Evolutionary conservation across 2,329 filamentous ascomycete species (phyloP).

Genomic region (Xylariaceae sp.): DNA sequence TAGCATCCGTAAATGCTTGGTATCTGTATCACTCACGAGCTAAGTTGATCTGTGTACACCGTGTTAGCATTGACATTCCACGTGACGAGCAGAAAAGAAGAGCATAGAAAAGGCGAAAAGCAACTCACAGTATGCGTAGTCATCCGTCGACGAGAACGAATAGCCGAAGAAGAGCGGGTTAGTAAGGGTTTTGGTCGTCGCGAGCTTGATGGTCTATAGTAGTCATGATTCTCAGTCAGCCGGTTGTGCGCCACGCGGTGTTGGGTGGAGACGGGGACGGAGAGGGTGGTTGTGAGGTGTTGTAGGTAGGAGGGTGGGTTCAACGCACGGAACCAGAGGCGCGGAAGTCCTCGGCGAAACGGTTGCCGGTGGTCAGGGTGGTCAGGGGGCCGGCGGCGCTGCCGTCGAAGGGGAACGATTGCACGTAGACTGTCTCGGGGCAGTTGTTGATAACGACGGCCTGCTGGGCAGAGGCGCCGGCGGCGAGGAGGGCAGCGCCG

Average conservation of each 20-base stretch:
- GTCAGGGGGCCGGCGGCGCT: slow-evolving; percentile 27
- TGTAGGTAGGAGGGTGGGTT: neutral
- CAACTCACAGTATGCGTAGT: slow-evolving; percentile 36
- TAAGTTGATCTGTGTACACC: slow-evolving; percentile 38
- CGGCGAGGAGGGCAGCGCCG: slow-evolving; percentile 28
- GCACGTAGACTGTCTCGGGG: slow-evolving; percentile 29
- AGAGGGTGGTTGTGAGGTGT: neutral
- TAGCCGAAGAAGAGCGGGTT: slow-evolving; percentile 39
- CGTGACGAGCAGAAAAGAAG: slow-evolving; percentile 3
- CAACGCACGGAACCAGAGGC: slow-evolving; percentile 32
- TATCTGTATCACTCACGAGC: slow-evolving; percentile 24
- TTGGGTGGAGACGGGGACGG: neutral
- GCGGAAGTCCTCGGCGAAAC: slow-evolving; percentile 32
- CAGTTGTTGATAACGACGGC: slow-evolving; percentile 34
- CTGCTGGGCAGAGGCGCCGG: slow-evolving; percentile 29
- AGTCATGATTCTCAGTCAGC: neutral
- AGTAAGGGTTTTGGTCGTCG: slow-evolving; percentile 31
- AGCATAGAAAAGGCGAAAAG: too few relatives aligned
- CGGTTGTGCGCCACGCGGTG: neutral
- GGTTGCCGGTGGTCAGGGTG: slow-evolving; percentile 17
- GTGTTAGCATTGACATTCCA: too few relatives aligned
- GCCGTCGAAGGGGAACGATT: slow-evolving; percentile 33
- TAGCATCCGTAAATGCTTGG: too few relatives aligned
- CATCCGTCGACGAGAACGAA: slow-evolving; percentile 31
- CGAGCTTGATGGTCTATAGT: slow-evolving; percentile 37